Percentiles rank a stretch among this genome's conserved stretches.
Conservation (phyloP, 805 yeast genomes). For the Wickerhamiella bombiphila region DNA sequence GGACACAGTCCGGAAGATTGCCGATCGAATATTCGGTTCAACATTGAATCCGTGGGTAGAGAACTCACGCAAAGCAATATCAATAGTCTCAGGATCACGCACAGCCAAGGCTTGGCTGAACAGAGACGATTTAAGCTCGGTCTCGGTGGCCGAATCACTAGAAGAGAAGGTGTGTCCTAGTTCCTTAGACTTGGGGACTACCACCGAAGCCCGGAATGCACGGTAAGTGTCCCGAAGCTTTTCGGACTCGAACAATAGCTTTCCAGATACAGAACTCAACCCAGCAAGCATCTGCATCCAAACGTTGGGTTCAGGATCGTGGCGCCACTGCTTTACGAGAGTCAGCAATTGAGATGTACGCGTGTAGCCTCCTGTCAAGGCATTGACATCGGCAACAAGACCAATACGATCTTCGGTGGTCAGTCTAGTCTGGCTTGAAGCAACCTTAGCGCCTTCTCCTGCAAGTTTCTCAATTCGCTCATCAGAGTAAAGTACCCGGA, state of each 20-base stretch:
- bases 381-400: constrained; percentile 44
- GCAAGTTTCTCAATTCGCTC: constrained; percentile 40
- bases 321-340: constrained; percentile 37
- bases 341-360: constrained; percentile 35
- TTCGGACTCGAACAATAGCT: constrained; percentile 37
- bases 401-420: constrained; percentile 50
- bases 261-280: constrained; percentile 29
- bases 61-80: constrained; percentile 30
- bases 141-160: constrained; percentile 40
- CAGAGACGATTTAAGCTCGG: constrained; percentile 52
- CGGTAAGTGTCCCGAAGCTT: constrained; percentile 29
- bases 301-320: constrained; percentile 34
- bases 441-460: constrained; percentile 35
- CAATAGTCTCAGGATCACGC: constrained; percentile 24
- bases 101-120: constrained; percentile 23
- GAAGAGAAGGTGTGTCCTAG: constrained; percentile 53
- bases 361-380: constrained; percentile 40
- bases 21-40: constrained; percentile 56
- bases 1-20: constrained; percentile 55
- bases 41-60: constrained; percentile 48
- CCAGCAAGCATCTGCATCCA: constrained; percentile 36
- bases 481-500: constrained; percentile 40
- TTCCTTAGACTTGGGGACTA: constrained; percentile 36
- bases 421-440: constrained; percentile 32
- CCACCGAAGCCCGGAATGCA: constrained; percentile 37